Conservation (phyloP, 805 yeast species). For the Wickerhamomyces chaumierensis region DNA sequence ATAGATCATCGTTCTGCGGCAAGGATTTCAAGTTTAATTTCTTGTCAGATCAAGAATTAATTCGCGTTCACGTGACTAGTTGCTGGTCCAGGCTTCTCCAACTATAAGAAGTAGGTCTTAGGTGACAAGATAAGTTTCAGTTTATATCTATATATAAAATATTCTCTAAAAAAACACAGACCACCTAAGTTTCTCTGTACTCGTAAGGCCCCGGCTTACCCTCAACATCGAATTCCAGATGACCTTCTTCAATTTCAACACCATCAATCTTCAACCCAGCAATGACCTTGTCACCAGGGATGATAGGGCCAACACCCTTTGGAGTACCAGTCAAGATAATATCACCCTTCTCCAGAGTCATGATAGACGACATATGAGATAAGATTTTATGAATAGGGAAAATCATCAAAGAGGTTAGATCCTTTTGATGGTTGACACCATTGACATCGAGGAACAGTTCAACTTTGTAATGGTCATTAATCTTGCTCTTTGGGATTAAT, state of each 20-base stretch:
- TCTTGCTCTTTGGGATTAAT: slow-evolving; percentile 51
- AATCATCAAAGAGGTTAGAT: slow-evolving; percentile 71
- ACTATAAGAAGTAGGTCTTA: too few relatives aligned
- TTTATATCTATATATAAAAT: too few relatives aligned
- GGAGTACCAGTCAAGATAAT: slow-evolving; percentile 94
- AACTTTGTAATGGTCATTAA: slow-evolving; percentile 68
- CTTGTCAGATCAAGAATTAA: too few relatives aligned
- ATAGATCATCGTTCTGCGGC: too few relatives aligned
- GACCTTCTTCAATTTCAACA: slow-evolving; percentile 36
- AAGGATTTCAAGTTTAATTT: too few relatives aligned
- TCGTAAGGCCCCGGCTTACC: slow-evolving; percentile 49
- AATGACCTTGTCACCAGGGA: slow-evolving; percentile 66
- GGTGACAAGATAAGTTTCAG: too few relatives aligned
- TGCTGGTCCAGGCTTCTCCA: too few relatives aligned
- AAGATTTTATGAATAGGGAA: slow-evolving; percentile 77
- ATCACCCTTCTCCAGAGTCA: slow-evolving; percentile 88
- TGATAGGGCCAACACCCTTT: slow-evolving; percentile 83
- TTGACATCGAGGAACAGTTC: slow-evolving; percentile 56
- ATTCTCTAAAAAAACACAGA: not conserved
- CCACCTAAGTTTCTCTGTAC: slow-evolving; percentile 29
- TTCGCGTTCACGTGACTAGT: too few relatives aligned
- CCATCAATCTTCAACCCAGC: slow-evolving; percentile 54
- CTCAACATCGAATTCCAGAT: slow-evolving; percentile 23
- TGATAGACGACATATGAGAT: slow-evolving; percentile 71
- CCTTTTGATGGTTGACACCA: slow-evolving; percentile 60